Base-by-base conservation (phyloP, 139 green algal genomes). In the Trebouxia sp. region DNA sequence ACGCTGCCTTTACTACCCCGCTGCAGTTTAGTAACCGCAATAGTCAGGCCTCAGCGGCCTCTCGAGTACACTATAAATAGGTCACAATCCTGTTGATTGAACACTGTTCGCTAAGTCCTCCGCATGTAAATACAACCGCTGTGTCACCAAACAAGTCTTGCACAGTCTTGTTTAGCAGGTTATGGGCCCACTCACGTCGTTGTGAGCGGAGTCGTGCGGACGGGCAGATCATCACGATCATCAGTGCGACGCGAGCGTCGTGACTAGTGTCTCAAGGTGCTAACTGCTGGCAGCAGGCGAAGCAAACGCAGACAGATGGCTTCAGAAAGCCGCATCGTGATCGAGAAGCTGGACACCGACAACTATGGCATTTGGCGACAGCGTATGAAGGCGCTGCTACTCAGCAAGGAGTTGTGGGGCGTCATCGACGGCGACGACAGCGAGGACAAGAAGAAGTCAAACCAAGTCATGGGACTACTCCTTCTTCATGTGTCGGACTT, bases 121-220 rank as follows among this genome's bases (percentile, higher is more conserved):
- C n/a, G n/a, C n/a, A n/a, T n/a, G n/a, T n/a, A n/a, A n/a, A n/a
- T n/a, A n/a, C n/a, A n/a, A n/a, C n/a, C n/a, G n/a, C n/a, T n/a
- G n/a, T n/a, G n/a, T n/a, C n/a, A n/a, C n/a, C n/a, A n/a, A n/a
- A n/a, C n/a, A n/a, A n/a, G n/a, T n/a, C n/a, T n/a, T n/a, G n/a
- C n/a, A n/a, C n/a, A n/a, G 50, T 62, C 50, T 62, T 62, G 50
- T 62, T 62, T 22, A 62, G 37, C 70, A 78, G 39, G 41, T n/a
- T 32, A 78, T 43, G 70, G 41, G 70, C 42, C 70, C 28, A 26
- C 62, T 10, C 69, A 78, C 50, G 50, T 26, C 9, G 12, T 26
- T 28, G 50, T 15, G 50, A 62, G 14, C 50, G 14, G 50, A 62
- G 50, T 26, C 50, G 50, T 32, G 50, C 14, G 5, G 10, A 14